These are phyloP conservation scores for Rhizopogon vulgaris DNA, from an alignment of 768 basidiomycete genomes.

Conservation along the genomic window DNA sequence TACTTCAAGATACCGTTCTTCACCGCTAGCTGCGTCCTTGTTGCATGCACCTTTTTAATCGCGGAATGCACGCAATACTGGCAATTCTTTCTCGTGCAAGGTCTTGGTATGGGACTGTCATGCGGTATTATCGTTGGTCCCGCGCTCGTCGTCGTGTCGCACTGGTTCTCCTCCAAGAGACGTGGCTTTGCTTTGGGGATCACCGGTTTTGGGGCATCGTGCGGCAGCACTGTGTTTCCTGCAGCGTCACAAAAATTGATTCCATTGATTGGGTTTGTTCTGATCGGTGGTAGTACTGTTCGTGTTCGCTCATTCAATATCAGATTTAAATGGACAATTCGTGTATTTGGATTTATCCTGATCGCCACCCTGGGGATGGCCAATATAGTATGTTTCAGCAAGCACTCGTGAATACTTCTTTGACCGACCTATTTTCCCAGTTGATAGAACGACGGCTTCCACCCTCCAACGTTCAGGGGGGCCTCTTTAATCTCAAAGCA, in stretches of 20 bases:
- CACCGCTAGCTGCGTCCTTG: constrained; percentile 41
- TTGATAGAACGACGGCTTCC: constrained; percentile 43
- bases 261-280: constrained; percentile 46
- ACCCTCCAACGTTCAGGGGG: constrained; percentile 45
- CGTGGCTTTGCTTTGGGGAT: constrained; percentile 56
- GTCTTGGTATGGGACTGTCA: constrained; percentile 56
- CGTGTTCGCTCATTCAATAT: background rate
- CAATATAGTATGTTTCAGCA: constrained; percentile 40
- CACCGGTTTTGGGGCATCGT: constrained; percentile 56
- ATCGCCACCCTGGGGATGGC: constrained; percentile 43
- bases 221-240: constrained; percentile 67
- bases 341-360: constrained; percentile 62
- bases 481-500: constrained; percentile 48
- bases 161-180: constrained; percentile 63
- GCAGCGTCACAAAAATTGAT: constrained; percentile 53
- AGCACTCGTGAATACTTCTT: constrained; percentile 3
- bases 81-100: constrained; percentile 76
- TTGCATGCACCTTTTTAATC: constrained; percentile 55
- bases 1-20: constrained; percentile 49
- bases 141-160: constrained; percentile 51
- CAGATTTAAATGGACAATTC: constrained; percentile 77
- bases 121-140: constrained; percentile 61
- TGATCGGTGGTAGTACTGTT: background rate
- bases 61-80: constrained; percentile 70
- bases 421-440: constrained; percentile 7